Base-by-base conservation (phyloP, 176 grass and related monocot genomes). In the Carex scoparia region DNA sequence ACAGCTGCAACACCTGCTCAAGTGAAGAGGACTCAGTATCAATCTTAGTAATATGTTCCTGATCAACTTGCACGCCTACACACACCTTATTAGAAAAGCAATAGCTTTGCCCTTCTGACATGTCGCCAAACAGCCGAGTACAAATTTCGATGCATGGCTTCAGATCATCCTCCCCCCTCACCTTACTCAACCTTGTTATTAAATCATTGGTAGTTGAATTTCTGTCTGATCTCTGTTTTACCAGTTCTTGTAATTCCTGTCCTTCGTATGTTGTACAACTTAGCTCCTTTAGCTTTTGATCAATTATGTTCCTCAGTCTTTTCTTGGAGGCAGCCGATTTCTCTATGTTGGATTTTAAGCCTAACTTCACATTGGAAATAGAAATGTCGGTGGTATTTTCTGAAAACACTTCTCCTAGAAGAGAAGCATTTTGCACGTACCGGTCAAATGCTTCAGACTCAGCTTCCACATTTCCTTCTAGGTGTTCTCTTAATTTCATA, bases 401-500 rank as follows among this genome's bases (percentile, higher is more conserved):
- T 55, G 80, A 88, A 86, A 98, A 94, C 60, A 86, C 85, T 91
- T 99, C 93, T 89, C 94, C 91, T 14, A 99, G 87, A 61, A 95
- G 80, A n/a, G 75, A 72, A 27, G 94, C 87, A 84, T 93, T 93
- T 58, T 89, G 85, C 80, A 88, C 88, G 37, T 98, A 98, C 27
- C 93, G 92, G 46, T 98, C 89, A 63, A 91, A 94, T 81, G 92
- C 92, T 87, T 97, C 95, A 88, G 91, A 90, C 84, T 95, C 95
- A 84, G 77, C 89, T 89, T 98, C 93, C 12, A 92, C 79, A 77
- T 98, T 86, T 86, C 54, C 88, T 90, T 95, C 87, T 71, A 93
- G 82, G 66, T 99, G 93, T 81, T 93, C 91, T 76, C 85, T 99
- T 86, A 99, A 87, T 84, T 94, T 95, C 70, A 81, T 90, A 92